Conservation (phyloP, 148 eudicot species). For the Pharnaceum exiguum region DNA sequence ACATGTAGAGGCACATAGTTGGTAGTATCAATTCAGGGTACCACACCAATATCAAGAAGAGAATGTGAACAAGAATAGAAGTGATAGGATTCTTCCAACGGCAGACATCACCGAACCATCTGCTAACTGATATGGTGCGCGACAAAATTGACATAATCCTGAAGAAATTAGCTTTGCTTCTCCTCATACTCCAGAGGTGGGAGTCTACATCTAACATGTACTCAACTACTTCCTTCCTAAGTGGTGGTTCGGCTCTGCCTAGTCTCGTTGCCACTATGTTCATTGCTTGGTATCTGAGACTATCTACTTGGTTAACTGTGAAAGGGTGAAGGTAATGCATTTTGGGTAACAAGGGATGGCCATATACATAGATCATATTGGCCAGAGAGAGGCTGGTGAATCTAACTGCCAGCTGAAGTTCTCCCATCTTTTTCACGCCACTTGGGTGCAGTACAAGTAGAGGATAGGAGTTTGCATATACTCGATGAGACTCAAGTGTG, state of each 20-base stretch:
- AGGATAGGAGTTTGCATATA: constrained; percentile 64
- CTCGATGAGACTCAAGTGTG: constrained; percentile 58
- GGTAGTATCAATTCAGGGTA: constrained; percentile 55
- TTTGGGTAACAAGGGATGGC: constrained; percentile 64
- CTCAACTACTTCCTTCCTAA: constrained; percentile 57
- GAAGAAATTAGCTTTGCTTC: constrained; percentile 69
- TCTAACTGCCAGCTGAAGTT: constrained; percentile 57
- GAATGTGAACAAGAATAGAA: constrained; percentile 48
- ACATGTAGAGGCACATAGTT: constrained; percentile 54
- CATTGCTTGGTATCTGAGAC: constrained; percentile 56
- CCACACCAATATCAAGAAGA: constrained; percentile 47
- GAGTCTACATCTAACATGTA: constrained; percentile 68
- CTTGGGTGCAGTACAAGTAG: constrained; percentile 58
- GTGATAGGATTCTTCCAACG: constrained; percentile 53
- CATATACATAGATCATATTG: constrained; percentile 57
- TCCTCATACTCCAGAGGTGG: constrained; percentile 68
- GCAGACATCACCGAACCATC: constrained; percentile 53
- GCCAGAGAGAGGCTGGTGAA: constrained; percentile 64
- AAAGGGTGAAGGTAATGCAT: constrained; percentile 66
- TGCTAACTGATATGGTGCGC: constrained; percentile 39
- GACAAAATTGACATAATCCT: constrained; percentile 45
- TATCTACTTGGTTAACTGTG: constrained; percentile 52
- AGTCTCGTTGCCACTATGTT: constrained; percentile 49
- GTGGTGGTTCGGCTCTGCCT: constrained; percentile 59
- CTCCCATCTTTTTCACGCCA: constrained; percentile 71